Evolutionary conservation across 1,139 yeast genomes (phyloP).

Genomic region (Hanseniaspora gamundiae): DNA sequence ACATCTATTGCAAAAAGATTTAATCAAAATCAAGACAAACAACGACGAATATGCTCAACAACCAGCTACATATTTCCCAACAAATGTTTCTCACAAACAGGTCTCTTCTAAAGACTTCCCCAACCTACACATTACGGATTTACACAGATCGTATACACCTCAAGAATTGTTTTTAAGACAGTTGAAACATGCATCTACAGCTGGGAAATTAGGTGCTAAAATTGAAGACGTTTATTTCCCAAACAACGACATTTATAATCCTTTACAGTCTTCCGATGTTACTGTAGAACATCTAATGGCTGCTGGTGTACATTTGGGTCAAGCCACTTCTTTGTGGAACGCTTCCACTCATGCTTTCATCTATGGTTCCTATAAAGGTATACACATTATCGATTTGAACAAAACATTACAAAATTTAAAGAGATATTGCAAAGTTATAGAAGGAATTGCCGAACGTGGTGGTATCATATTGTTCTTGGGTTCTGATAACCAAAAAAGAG

Average conservation of each 20-base stretch:
- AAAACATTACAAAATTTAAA: conserved; percentile 65
- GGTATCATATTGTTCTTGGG: conserved; percentile 82
- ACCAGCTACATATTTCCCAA: conserved; percentile 1
- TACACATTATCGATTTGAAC: conserved; percentile 81
- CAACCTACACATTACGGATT: neutral
- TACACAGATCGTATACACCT: neutral
- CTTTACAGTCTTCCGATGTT: conserved; percentile 27
- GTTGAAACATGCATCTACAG: conserved; percentile 12
- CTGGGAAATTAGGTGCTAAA: conserved; percentile 51
- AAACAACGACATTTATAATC: conserved; percentile 49
- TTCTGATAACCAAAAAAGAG: conserved; percentile 56
- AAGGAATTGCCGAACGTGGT: conserved; percentile 72
- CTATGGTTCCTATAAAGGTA: conserved; percentile 78
- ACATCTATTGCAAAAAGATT: conserved; percentile 15
- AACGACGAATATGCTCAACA: neutral
- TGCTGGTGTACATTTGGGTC: conserved; percentile 93
- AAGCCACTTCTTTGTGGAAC: conserved; percentile 67
- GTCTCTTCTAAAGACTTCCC: neutral
- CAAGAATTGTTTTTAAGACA: conserved; percentile 3
- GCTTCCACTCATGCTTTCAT: conserved; percentile 81
- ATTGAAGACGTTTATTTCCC: conserved; percentile 56
- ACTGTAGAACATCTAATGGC: conserved; percentile 53
- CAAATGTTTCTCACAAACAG: neutral
- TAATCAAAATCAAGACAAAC: neutral
- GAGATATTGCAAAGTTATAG: conserved; percentile 68